Base-by-base conservation (phyloP, 116 monocot species). In the Zostera marina region DNA sequence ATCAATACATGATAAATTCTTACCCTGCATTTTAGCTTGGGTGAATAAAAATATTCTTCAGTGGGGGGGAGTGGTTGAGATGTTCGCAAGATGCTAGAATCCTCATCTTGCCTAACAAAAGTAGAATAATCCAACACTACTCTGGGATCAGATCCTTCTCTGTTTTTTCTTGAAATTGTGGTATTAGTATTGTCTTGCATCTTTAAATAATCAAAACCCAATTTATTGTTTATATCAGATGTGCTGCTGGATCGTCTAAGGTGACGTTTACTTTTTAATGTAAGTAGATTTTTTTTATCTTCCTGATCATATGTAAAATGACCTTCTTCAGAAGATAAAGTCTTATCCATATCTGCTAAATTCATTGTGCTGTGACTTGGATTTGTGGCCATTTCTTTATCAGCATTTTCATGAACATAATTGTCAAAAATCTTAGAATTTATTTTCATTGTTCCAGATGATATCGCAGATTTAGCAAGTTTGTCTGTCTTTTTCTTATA, bases 21-120 rank as follows among this genome's bases (percentile, higher is more conserved):
- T 22, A 98, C 96, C 74, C 80, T 70, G 62, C 96, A 98, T 51
- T 69, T 80, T 23, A 89, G 62, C 61, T 98, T 98, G 41, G 90
- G 76, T 22, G 72, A 52, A 68, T 78, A 52, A 57, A 76, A 70
- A 42, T 68, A 72, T 58, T 66, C 72, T 70, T 86, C 86, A 72
- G 61, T 66, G 54, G 65, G 64, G 11, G 66, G 68, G 38, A 58
- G 26, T 23, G 59, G 45, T 63, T 47, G 71, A 71, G 60, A 41
- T 8, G 17, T 21, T 17, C 42, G 49, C 53, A 22, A 46, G 5
- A 22, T 15, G 39, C 20, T 66, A 39, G 56, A 21, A 16, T 70
- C 75, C 59, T 68, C 68, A 61, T 63, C 72, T 53, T 79, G 38
- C 21, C 70, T 79, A 22, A 22, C 43, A 21, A 48, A 17, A 41